Base-by-base conservation (phyloP, 306 rosid genomes). In the Pueraria montana region DNA sequence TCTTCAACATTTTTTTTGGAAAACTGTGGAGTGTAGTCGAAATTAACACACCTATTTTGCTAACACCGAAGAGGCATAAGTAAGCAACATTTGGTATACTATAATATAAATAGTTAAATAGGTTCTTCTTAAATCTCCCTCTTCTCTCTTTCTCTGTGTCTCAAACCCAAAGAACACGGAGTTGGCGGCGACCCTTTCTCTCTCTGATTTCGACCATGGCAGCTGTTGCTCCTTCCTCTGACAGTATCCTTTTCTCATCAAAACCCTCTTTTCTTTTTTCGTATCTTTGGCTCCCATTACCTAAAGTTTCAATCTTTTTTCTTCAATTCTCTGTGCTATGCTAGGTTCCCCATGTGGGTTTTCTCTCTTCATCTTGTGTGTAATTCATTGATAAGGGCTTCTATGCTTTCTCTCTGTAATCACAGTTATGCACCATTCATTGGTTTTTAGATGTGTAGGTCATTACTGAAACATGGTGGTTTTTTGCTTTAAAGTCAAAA, bases 121-220 rank as follows among this genome's bases (percentile, higher is more conserved):
- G 20, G 55, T 18, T 69, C 74, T 30, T 34, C 71, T 40, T 42
- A 42, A 45, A 6, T 23, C 36, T 42, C 10, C 50, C 8, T 48
- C 45, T 52, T 26, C 45, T 81, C 59, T 38, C 30, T 21, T 3
- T 71, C 38, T 64, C 23, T 55, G n/a, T 17, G 11, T 53, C 74
- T 43, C 42, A 70, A 80, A 76, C 75, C 66, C 74, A 36, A 50
- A 53, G 50, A 61, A 30, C 55, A 76, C 72, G 78, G 72, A 27
- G 68, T 61, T 32, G 53, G 87, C 80, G 88, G 82, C 88, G 85
- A 49, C 88, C 84, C 81, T 80, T 84, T 74, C 74, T 66, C 53
- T 65, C 76, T 42, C 78, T 13, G 3, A 13, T 67, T 21, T 12
- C 79, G 23, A 74, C 24, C 84, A 81, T 82, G 85, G 21, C 75